Conservation (phyloP, 1,284 basidiomycete species). For the Puccinia polysora region DNA sequence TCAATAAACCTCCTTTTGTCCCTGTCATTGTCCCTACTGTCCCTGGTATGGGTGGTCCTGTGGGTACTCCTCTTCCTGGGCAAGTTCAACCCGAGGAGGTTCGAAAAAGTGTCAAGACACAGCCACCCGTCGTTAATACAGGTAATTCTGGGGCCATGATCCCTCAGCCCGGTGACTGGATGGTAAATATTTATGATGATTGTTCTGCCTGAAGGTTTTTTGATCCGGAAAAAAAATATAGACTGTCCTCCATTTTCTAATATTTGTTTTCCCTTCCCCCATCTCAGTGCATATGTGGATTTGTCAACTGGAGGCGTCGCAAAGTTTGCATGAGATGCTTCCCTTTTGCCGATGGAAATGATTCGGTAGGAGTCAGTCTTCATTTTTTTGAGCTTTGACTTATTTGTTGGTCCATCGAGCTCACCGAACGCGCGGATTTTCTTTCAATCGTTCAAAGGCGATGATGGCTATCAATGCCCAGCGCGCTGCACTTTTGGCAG, state of each 20-base stretch:
- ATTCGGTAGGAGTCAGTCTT: constrained; percentile 34
- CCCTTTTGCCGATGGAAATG: constrained; percentile 40
- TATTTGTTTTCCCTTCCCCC: neutral
- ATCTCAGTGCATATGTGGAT: constrained; percentile 40
- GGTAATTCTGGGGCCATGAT: constrained; percentile 39
- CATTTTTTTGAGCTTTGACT: neutral
- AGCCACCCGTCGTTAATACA: constrained; percentile 34
- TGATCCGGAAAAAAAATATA: neutral
- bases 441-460: too few species aligned
- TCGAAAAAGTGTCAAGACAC: constrained; percentile 35
- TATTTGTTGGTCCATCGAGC: neutral
- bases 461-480: constrained; percentile 39
- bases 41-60: constrained; percentile 7
- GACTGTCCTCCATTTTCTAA: neutral
- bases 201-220: too few species aligned
- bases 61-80: constrained; percentile 27
- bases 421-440: neutral
- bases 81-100: constrained; percentile 40
- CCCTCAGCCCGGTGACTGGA: constrained; percentile 40
- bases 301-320: constrained; percentile 38
- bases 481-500: constrained; percentile 33
- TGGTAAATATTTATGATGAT: too few species aligned
- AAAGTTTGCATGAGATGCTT: constrained; percentile 43
- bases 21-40: constrained; percentile 18
- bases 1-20: constrained; percentile 9